Evolutionary conservation across 768 basidiomycete species (phyloP).

Genomic region (Astraeus odoratus): DNA sequence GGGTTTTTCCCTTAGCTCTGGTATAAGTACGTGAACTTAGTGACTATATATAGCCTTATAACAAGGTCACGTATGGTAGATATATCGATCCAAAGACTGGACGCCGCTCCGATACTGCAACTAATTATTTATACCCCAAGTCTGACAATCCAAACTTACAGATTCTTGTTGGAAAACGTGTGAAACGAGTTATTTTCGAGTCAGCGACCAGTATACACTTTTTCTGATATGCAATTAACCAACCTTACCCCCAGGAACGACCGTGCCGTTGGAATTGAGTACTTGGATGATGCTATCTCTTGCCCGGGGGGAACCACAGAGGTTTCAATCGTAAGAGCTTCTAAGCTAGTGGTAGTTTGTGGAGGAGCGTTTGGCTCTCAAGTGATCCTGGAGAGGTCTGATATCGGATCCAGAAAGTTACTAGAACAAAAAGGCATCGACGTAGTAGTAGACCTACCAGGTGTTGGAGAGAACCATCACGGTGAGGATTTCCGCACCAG

Average conservation of each 20-base stretch:
- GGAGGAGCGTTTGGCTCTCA: conserved; percentile 39
- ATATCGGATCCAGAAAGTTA: conserved; percentile 29
- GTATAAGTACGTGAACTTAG: conserved; percentile 12
- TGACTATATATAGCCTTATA: not conserved
- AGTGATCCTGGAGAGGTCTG: conserved; percentile 48
- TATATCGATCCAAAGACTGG: conserved; percentile 43
- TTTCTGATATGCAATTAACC: not conserved
- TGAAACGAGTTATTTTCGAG: conserved; percentile 32
- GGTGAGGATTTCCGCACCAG: conserved; percentile 15
- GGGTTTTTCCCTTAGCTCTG: conserved; percentile 8
- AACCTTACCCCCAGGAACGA: conserved; percentile 20
- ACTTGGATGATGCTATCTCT: conserved; percentile 19
- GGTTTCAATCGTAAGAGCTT: conserved; percentile 20
- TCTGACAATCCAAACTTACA: conserved; percentile 24
- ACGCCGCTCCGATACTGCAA: conserved; percentile 25
- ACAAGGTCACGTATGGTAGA: conserved; percentile 29
- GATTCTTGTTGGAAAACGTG: conserved; percentile 25
- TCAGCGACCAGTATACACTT: conserved; percentile 16
- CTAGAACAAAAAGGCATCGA: conserved; percentile 25
- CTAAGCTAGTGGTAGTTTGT: conserved; percentile 31
- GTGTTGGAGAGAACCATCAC: conserved; percentile 38
- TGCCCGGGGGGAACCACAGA: conserved; percentile 9
- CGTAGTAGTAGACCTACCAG: conserved; percentile 31
- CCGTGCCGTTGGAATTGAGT: conserved; percentile 34
- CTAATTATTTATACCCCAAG: conserved; percentile 31